These are phyloP conservation scores for Naganishia albida DNA, from an alignment of 1,284 basidiomycete genomes.

Conservation along the genomic window DNA sequence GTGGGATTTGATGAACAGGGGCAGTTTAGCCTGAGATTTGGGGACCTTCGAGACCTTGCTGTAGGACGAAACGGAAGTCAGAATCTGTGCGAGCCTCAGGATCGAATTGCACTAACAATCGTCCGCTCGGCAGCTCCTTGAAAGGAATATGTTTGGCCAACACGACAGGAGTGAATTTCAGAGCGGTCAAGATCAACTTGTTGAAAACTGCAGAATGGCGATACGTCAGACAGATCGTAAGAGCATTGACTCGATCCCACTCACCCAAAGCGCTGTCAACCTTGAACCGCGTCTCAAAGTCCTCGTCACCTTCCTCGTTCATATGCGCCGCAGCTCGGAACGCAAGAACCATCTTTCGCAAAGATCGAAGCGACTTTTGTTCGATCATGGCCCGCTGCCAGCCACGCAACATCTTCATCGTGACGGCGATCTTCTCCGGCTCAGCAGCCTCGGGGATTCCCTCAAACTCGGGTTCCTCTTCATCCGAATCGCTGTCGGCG, in stretches of 20 bases:
- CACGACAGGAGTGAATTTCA: constrained; percentile 89
- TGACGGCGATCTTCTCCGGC: constrained; percentile 60
- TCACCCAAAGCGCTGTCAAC: constrained; percentile 75
- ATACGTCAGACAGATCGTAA: constrained; percentile 2
- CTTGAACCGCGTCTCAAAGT: constrained; percentile 66
- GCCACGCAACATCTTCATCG: constrained; percentile 68
- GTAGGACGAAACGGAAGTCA: background rate
- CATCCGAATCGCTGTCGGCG: constrained; percentile 56
- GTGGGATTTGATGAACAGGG: constrained; percentile 84
- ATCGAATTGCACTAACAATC: constrained; percentile 64
- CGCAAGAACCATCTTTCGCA: constrained; percentile 81
- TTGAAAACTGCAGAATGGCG: constrained; percentile 69
- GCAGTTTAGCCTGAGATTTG: constrained; percentile 71
- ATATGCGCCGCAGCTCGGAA: constrained; percentile 85
- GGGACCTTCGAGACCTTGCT: constrained; percentile 55
- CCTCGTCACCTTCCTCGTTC: constrained; percentile 76
- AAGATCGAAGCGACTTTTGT: constrained; percentile 80
- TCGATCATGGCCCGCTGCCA: constrained; percentile 93
- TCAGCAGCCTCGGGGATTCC: constrained; percentile 59
- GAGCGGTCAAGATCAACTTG: constrained; percentile 82
- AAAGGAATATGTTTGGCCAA: constrained; percentile 84
- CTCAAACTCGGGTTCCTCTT: constrained; percentile 51
- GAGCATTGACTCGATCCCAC: constrained; percentile 32
- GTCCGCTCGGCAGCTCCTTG: constrained; percentile 76
- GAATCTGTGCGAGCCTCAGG: background rate